Base-by-base conservation (phyloP, 1,139 yeast genomes). In the Saccharomyces pastorianus region DNA sequence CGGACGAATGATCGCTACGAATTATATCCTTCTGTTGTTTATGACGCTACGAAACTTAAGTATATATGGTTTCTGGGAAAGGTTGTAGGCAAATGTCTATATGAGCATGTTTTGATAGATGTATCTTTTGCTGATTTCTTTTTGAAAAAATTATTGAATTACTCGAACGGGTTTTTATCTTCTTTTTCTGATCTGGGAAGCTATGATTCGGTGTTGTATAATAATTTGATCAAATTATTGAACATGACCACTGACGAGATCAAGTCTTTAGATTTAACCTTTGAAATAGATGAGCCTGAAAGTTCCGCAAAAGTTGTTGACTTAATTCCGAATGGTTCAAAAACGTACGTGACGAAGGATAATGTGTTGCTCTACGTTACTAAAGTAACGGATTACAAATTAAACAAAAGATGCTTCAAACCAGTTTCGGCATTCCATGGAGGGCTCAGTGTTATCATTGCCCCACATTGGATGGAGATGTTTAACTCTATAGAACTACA, bases 121-220 rank as follows among this genome's bases (percentile, higher is more conserved):
- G 80, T 88, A 27, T 80, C 84, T 17, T 91, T 93, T 76, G 91
- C 97, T 0, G 88, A 95, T 2, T 89, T 90, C 61, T 93, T 93
- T 65, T 70, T 93, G 51, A 84, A 83, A 59, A 88, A 86, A 67
- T 81, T 95, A 20, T 51, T 68, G 25, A 67, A 80, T 59, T 60
- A 60, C 44, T 60, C 65, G 3, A 65, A 69, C 32, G 56, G 61
- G 31, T 63, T 64, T 42, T 48, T 52, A 4, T 71, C 74, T 58
- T 81, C 91, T 0, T 83, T 93, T 60, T 93, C 90, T 67, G 98
- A 93, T 65, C 73, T 95, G 59, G 79, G 78, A 49, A 79, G 82
- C 47, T 74, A 88, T 47, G 99, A 95, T 68, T 70, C 73, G 1
- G 86, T 84, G 47, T 71, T 93, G 28, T 88, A 87, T 65, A 60